Evolutionary conservation across 306 rosid species (phyloP).

Genomic region (Albizia julibrissin): DNA sequence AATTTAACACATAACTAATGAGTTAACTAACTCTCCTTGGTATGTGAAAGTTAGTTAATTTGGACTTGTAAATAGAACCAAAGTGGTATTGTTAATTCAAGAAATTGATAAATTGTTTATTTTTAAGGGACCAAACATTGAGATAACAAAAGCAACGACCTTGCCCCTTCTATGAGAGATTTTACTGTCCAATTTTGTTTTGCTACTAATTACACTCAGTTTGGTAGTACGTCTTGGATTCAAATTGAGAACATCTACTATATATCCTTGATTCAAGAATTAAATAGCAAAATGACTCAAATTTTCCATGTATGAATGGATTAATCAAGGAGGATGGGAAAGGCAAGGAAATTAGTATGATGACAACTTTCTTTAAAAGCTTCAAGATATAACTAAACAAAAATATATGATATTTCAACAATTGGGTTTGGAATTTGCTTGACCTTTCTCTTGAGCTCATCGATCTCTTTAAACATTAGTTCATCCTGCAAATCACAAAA

Average conservation of each 20-base stretch:
- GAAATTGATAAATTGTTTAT: neutral
- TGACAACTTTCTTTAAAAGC: neutral
- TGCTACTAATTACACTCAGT: too few relatives aligned
- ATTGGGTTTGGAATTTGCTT: neutral
- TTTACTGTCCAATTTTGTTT: too few relatives aligned
- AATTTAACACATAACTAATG: too few relatives aligned
- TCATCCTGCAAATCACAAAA: neutral
- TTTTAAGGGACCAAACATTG: neutral
- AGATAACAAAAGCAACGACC: neutral
- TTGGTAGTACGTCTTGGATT: too few relatives aligned
- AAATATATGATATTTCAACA: neutral
- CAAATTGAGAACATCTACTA: too few relatives aligned
- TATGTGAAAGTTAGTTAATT: too few relatives aligned
- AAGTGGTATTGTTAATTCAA: neutral
- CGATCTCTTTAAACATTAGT: neutral
- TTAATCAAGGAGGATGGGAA: neutral
- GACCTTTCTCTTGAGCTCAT: constrained; percentile 3
- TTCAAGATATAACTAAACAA: neutral
- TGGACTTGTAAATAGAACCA: too few relatives aligned
- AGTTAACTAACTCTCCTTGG: too few relatives aligned
- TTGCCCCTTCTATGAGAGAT: too few relatives aligned
- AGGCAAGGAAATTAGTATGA: neutral
- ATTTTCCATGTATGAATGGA: neutral
- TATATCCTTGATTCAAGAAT: too few relatives aligned
- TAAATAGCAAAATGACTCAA: too few relatives aligned